Evolutionary conservation across 805 yeast species (phyloP).

Genomic region (Sungouiozyma ichnusensis): DNA sequence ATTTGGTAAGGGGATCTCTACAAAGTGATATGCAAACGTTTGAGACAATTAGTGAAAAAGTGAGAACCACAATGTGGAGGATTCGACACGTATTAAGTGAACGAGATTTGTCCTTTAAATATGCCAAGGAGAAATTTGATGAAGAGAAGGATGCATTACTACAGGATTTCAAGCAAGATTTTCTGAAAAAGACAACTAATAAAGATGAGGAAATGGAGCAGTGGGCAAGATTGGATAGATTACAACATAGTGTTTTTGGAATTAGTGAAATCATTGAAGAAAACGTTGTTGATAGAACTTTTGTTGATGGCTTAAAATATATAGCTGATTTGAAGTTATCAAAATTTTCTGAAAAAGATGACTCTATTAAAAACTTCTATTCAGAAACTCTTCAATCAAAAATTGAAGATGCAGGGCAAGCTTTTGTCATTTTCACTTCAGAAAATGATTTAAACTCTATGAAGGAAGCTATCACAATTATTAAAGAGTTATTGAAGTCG

Average conservation of each 20-base stretch:
- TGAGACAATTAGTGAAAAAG: constrained; percentile 31
- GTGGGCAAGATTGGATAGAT: constrained; percentile 62
- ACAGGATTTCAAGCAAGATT: constrained; percentile 32
- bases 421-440: constrained; percentile 38
- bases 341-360: constrained; percentile 42
- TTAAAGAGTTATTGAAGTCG: constrained; percentile 37
- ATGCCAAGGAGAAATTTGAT: constrained; percentile 41
- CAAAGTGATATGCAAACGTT: constrained; percentile 31
- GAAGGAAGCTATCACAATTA: constrained; percentile 31
- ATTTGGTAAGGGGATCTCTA: constrained; percentile 33
- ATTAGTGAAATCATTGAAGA: constrained; percentile 57
- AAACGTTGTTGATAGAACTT: constrained; percentile 46
- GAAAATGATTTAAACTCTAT: constrained; percentile 34
- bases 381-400: background rate
- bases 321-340: constrained; percentile 60
- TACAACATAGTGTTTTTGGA: constrained; percentile 79
- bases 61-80: constrained; percentile 60
- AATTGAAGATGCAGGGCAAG: constrained; percentile 31
- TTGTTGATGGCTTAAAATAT: constrained; percentile 55
- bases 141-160: constrained; percentile 38
- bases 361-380: constrained; percentile 30
- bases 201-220: constrained; percentile 46
- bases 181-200: constrained; percentile 37
- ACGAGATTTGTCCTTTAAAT: constrained; percentile 60
- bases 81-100: constrained; percentile 83